Evolutionary conservation across 768 basidiomycete genomes (phyloP), one percentile per base, ranked within the genome.

Genomic region (Boletus patriciae): DNA sequence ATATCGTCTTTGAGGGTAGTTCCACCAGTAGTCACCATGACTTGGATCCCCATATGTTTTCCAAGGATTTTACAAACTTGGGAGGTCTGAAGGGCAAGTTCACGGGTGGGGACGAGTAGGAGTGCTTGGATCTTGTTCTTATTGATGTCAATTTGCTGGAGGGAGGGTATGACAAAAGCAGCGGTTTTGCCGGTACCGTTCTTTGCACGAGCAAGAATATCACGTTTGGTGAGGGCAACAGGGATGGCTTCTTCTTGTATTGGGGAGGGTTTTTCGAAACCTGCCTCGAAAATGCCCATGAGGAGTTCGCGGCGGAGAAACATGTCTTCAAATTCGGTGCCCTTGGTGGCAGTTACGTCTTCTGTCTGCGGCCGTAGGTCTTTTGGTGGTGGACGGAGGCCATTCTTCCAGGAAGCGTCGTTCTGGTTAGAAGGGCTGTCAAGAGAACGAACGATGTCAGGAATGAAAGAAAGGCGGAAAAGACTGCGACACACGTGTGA

Each of bases 171-270:
- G 76, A 96, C 92, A 81, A 98, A 99, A 23, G 96, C 97, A 38
- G 95, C 96, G 23, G 96, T 99, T 81, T 99, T 94, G 62, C 96
- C 96, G 4, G 96, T 99, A 62, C 96, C 92, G 67, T 94, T 93
- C 83, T 96, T 95, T 54, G 94, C 94, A 62, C 94, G 91, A 41
- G 94, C 94, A 63, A 96, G 90, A 71, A 98, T 76, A 77, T 99
- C 96, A 70, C 96, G 88, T 66, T 89, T 90, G 54, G 90, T 86
- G 68, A 98, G 86, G 38, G 95, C 94, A 65, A 93, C 85, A 53
- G 96, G 96, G 66, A 98, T 98, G 51, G 96, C 92, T 78, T 97
- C 92, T 83, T 99, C 96, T 80, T 99, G 96, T 75, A 99, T 98
- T 60, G 96, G 96, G 25, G 93, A 96, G 42, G 96, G 96, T 64